These are phyloP conservation scores for Gonium pectorale DNA, from an alignment of 139 green algal species.

Conservation along the genomic window DNA sequence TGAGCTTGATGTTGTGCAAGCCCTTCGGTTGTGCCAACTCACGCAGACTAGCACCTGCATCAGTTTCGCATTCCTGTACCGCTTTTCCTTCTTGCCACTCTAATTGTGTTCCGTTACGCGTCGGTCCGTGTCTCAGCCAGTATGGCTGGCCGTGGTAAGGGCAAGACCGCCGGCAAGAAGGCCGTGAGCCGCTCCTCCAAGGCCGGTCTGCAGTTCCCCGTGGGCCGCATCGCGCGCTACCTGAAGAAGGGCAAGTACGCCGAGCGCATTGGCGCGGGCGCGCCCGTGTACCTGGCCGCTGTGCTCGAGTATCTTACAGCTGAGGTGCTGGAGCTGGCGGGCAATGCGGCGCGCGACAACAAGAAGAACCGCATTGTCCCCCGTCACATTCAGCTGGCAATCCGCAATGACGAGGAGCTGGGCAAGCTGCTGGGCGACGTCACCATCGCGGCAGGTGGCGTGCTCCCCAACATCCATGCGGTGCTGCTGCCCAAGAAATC, in stretches of 20 bases:
- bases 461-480: conserved; percentile 18
- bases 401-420: conserved; percentile 94
- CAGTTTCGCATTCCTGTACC: too few species aligned
- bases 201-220: conserved; percentile 91
- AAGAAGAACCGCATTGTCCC: conserved; percentile 46
- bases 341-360: conserved; percentile 40
- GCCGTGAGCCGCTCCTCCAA: conserved; percentile 84
- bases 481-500: conserved; percentile 22
- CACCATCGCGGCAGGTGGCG: conserved; percentile 20
- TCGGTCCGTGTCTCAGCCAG: too few species aligned
- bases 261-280: conserved; percentile 67
- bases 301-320: conserved; percentile 67
- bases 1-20: too few species aligned
- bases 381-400: conserved; percentile 89
- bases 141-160: conserved; percentile 23
- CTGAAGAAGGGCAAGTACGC: conserved; percentile 84
- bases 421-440: conserved; percentile 68
- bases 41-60: too few species aligned
- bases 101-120: too few species aligned
- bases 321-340: conserved; percentile 72
- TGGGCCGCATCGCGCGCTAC: conserved; percentile 86
- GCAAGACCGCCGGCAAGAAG: conserved; percentile 25
- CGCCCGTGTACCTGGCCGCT: conserved; percentile 67
- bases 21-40: too few species aligned
- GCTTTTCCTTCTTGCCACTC: too few species aligned